Percentiles rank a stretch among this genome's conserved stretches.
These are phyloP conservation scores for Chloranthus sessilifolius DNA, from an alignment of 164 flowering plant species.

Conservation along the genomic window DNA sequence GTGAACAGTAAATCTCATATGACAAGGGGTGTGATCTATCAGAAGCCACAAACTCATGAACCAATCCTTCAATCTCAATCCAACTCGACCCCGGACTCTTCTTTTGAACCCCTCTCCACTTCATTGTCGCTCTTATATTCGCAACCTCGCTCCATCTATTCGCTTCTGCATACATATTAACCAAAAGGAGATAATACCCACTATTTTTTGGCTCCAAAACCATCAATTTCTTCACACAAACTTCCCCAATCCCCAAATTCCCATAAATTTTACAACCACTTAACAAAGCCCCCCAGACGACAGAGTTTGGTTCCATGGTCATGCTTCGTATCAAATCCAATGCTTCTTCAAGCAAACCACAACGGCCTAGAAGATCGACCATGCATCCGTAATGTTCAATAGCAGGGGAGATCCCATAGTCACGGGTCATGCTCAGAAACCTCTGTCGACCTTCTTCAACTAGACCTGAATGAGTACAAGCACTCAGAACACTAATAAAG, in stretches of 20 bases:
- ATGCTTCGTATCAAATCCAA: slow-evolving; percentile 44
- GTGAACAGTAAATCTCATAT: slow-evolving; percentile 34
- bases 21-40: slow-evolving; percentile 46
- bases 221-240: slow-evolving; percentile 44
- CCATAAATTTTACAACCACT: slow-evolving; percentile 66
- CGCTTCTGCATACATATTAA: slow-evolving; percentile 67
- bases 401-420: slow-evolving; percentile 38
- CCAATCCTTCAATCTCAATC: slow-evolving; percentile 50
- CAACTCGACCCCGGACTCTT: slow-evolving; percentile 67
- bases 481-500: slow-evolving; percentile 60
- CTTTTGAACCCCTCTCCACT: slow-evolving; percentile 48
- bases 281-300: slow-evolving; percentile 71
- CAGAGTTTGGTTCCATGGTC: slow-evolving; percentile 55
- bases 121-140: slow-evolving; percentile 42
- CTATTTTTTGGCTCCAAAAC: slow-evolving; percentile 63
- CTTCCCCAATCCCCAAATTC: slow-evolving; percentile 54
- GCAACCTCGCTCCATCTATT: slow-evolving; percentile 65
- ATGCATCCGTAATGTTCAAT: slow-evolving; percentile 80
- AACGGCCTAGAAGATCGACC: slow-evolving; percentile 68
- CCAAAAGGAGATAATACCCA: slow-evolving; percentile 49
- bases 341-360: slow-evolving; percentile 65
- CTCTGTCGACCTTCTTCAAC: slow-evolving; percentile 56
- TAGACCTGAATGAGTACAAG: slow-evolving; percentile 73
- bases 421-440: slow-evolving; percentile 48
- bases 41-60: slow-evolving; percentile 62